Conservation (phyloP, 2,329 filamentous ascomycete species). For the Calonectria hawksworthii region DNA sequence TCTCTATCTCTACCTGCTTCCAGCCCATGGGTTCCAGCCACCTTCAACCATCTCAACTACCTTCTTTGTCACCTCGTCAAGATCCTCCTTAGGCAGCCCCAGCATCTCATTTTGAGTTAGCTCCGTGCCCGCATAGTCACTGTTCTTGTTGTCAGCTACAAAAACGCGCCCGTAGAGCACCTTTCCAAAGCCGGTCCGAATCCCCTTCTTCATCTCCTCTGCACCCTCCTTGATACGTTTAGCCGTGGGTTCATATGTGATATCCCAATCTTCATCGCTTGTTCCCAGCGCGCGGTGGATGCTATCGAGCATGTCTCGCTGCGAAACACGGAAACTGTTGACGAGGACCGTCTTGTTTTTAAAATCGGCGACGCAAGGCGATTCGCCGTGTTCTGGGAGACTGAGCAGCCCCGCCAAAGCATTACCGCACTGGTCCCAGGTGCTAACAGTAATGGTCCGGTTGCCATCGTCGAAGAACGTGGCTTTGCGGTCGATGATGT, state of each 20-base stretch:
- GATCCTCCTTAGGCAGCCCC: conserved; percentile 68
- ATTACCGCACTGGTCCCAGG: conserved; percentile 70
- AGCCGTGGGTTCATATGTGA: conserved; percentile 61
- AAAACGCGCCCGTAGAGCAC: conserved; percentile 71
- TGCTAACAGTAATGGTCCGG: conserved; percentile 68
- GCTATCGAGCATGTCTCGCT: conserved; percentile 75
- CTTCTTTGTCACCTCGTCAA: conserved; percentile 62
- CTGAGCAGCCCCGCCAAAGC: conserved; percentile 65
- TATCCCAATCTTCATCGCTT: conserved; percentile 63
- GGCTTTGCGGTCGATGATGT: conserved; percentile 57
- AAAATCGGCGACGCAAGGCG: conserved; percentile 49
- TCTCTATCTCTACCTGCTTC: neutral
- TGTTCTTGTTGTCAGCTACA: conserved; percentile 46
- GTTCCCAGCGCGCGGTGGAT: conserved; percentile 70
- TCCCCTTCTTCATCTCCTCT: conserved; percentile 59
- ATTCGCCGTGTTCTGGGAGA: conserved; percentile 56
- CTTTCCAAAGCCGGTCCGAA: conserved; percentile 58
- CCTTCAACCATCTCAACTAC: conserved; percentile 15
- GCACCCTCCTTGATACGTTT: conserved; percentile 64
- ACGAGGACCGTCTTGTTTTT: conserved; percentile 64
- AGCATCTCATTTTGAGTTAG: conserved; percentile 66
- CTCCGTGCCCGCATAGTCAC: conserved; percentile 56
- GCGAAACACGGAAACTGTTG: conserved; percentile 69
- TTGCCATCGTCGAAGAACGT: conserved; percentile 69
- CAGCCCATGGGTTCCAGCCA: conserved; percentile 1